Conservation (phyloP, 495 filamentous ascomycete species). For the Penicillium waksmanii region DNA sequence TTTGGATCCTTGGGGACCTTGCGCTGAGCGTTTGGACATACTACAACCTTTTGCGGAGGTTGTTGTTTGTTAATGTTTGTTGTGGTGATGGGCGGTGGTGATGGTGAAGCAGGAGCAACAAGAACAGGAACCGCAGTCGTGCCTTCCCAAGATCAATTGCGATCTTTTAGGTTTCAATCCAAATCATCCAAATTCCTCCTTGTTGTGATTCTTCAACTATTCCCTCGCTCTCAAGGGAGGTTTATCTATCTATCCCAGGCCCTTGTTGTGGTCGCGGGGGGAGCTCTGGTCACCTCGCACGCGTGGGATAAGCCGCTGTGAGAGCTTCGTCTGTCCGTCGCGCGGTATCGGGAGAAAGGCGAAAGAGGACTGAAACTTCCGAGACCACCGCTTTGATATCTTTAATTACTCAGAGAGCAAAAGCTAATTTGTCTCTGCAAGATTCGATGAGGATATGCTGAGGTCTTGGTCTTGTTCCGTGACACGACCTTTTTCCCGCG, state of each 20-base stretch:
- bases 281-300: not conserved
- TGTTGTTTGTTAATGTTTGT: no score
- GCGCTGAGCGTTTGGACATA: conserved; percentile 45
- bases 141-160: no score
- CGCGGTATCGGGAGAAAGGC: not conserved
- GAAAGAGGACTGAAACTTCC: not conserved
- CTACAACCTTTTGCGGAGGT: conserved; percentile 11
- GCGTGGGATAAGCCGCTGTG: not conserved
- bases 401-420: conserved; percentile 6
- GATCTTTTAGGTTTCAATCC: no score
- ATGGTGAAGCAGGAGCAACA: no score
- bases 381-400: not conserved
- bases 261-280: conserved; percentile 1
- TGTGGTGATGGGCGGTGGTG: no score
- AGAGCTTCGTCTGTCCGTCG: no score
- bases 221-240: no score
- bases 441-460: conserved; percentile 3
- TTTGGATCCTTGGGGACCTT: conserved; percentile 42
- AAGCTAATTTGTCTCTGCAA: conserved; percentile 16
- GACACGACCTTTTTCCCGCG: conserved; percentile 28
- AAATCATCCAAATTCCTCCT: no score
- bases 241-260: no score
- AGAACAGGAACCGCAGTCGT: no score
- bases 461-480: conserved; percentile 20
- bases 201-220: no score